Percentiles rank a stretch among this genome's conserved stretches.
These are phyloP conservation scores for Pestalotiopsis sp. DNA, from an alignment of 2,329 filamentous ascomycete species.

Conservation along the genomic window DNA sequence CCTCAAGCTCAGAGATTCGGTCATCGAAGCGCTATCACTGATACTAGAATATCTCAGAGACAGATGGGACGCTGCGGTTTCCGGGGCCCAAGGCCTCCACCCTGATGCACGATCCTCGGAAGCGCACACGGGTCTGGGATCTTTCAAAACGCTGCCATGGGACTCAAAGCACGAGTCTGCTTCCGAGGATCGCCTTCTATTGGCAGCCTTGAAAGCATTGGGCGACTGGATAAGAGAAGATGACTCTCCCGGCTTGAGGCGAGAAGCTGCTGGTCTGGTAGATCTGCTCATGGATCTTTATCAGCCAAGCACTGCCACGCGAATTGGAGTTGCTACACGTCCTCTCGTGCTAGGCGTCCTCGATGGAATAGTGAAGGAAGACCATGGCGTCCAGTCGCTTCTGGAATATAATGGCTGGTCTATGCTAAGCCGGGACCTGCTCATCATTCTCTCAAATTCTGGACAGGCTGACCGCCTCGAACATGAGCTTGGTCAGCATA, in stretches of 20 bases:
- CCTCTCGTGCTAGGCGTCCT: constrained; percentile 58
- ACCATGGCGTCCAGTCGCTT: constrained; percentile 48
- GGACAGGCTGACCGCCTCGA: constrained; percentile 21
- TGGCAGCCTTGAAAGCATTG: constrained; percentile 57
- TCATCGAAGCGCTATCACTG: constrained; percentile 64
- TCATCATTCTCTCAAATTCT: constrained; percentile 38
- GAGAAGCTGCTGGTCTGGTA: constrained; percentile 56
- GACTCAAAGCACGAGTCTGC: constrained; percentile 51
- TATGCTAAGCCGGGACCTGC: constrained; percentile 50
- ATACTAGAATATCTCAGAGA: constrained; percentile 68
- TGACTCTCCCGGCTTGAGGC: constrained; percentile 58
- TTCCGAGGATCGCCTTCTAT: constrained; percentile 57
- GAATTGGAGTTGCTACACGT: constrained; percentile 27
- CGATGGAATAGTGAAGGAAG: constrained; percentile 54
- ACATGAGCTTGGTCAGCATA: constrained; percentile 49
- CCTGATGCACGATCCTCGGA: constrained; percentile 50
- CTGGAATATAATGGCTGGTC: constrained; percentile 55
- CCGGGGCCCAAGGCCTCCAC: constrained; percentile 62
- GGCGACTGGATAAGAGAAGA: constrained; percentile 71
- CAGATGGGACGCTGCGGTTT: constrained; percentile 67
- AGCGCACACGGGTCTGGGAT: constrained; percentile 45
- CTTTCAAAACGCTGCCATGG: constrained; percentile 54
- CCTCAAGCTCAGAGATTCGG: constrained; percentile 58
- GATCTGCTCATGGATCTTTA: constrained; percentile 68
- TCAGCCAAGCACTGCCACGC: constrained; percentile 26